These are phyloP conservation scores for Phaseolus lunatus DNA, from an alignment of 306 rosid species.

Conservation along the genomic window DNA sequence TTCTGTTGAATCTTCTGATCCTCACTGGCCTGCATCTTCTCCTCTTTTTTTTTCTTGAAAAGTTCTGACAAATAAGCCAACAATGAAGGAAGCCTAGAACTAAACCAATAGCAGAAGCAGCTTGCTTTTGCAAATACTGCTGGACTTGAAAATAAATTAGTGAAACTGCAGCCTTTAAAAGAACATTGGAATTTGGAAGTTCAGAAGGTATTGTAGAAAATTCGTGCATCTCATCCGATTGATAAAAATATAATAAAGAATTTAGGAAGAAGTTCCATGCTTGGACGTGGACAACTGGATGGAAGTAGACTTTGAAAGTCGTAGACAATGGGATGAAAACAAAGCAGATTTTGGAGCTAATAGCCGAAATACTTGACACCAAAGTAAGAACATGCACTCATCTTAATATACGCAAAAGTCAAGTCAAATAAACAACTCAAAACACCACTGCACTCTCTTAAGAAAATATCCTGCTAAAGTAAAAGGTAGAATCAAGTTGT, in stretches of 20 bases:
- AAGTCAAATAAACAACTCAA: constrained; percentile 13
- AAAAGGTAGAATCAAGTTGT: neutral
- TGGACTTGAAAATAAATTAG: neutral
- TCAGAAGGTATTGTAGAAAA: neutral
- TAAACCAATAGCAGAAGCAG: neutral
- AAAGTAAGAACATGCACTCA: neutral
- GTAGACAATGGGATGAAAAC: neutral
- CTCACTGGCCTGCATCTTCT: constrained; percentile 37
- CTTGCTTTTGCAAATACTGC: neutral
- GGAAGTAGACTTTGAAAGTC: constrained; percentile 20
- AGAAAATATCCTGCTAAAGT: neutral
- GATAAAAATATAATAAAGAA: neutral
- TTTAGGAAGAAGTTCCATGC: neutral
- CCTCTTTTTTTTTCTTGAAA: neutral
- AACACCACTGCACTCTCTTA: neutral
- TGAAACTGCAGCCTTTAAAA: neutral
- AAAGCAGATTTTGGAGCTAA: neutral
- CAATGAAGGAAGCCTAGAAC: constrained; percentile 23
- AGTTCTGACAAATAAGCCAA: neutral
- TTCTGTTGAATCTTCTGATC: constrained; percentile 40
- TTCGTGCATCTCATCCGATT: constrained; percentile 21
- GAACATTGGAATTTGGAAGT: constrained; percentile 28
- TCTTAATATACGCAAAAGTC: neutral
- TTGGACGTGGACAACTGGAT: constrained; percentile 5
- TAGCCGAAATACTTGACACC: constrained; percentile 25